Evolutionary conservation across 768 basidiomycete genomes (phyloP), one percentile per base, ranked within the genome.

Genomic region (Naematelia encephala): DNA sequence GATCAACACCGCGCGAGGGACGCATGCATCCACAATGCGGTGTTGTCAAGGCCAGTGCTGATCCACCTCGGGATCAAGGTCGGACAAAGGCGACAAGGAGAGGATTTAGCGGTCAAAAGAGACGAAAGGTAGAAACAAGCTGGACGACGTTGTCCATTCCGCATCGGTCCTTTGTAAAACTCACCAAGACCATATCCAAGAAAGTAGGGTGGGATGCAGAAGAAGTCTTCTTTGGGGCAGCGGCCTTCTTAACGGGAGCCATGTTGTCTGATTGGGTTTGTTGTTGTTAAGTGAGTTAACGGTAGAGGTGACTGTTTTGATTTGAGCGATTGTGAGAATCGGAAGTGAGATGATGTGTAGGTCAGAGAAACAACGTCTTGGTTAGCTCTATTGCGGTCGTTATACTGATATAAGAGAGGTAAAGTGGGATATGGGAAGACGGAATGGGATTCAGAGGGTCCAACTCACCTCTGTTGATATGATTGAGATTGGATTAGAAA

Each of bases 151-250:
- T 21, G 8, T 47, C 19, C 19, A 21, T 8, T 19, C 46, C 46
- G 11, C 46, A 21, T 26, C n/a, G 46, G 8, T 19, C n/a, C 29
- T 22, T 14, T 19, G 19, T 44, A 29, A 43, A 47, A 74, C 78
- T 70, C 64, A 78, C 77, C 70, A 70, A 77, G 69, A 80, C 78
- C 81, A 82, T 82, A 47, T 80, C 79, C 48, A 77, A 73, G 77
- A 78, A 79, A 34, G 78, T 78, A 4, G 87, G 87, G 77, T 87
- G 87, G 16, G 52, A 16, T 26, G 21, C 45, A 23, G 72, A 46
- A 46, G 69, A 39, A 21, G 67, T 49, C 60, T 63, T 63, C 64
- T 71, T 72, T 50, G 62, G 43, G 48, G 79, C 66, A 51, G 78
- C 67, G 70, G 79, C 65, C 59, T 66, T 68, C 68, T 75, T 76